Evolutionary conservation across 257 asterid species (phyloP).

Genomic region (Solanum pinnatisectum): DNA sequence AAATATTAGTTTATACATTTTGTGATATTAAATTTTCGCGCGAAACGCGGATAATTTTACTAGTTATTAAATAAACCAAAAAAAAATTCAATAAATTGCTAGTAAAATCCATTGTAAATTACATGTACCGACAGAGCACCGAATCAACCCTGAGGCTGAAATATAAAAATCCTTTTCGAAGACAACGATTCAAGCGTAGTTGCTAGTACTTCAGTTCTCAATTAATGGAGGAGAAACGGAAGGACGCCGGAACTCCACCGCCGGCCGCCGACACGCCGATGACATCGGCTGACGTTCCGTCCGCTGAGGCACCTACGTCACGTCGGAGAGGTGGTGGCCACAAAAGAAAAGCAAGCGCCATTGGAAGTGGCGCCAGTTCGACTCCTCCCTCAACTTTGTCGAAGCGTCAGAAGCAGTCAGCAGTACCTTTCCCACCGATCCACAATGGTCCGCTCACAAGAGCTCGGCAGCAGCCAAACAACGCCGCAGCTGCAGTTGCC

Average conservation of each 20-base stretch:
- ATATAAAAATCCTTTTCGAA: not conserved
- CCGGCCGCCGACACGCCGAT: conserved; percentile 7
- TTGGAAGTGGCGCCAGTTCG: conserved; percentile 47
- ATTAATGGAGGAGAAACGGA: conserved; percentile 73
- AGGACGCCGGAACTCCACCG: conserved; percentile 54
- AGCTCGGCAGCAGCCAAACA: conserved; percentile 71
- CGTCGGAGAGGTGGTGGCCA: conserved; percentile 76
- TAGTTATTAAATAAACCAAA: too few relatives aligned
- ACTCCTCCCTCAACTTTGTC: conserved; percentile 40
- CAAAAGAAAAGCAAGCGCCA: conserved; percentile 68
- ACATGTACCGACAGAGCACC: not conserved
- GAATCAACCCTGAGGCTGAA: not conserved
- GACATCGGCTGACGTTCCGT: conserved; percentile 15
- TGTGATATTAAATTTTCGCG: too few relatives aligned
- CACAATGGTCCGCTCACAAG: conserved; percentile 90
- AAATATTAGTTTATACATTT: too few relatives aligned
- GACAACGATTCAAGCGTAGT: conserved; percentile 1
- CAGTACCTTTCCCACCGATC: conserved; percentile 71
- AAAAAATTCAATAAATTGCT: not conserved
- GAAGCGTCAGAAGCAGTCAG: conserved; percentile 69
- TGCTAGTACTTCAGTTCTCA: not conserved
- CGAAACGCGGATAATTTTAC: too few relatives aligned
- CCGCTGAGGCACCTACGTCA: conserved; percentile 46
- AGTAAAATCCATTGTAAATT: not conserved
- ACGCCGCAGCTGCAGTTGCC: not conserved